Evolutionary conservation across 805 yeast species (phyloP).

Genomic region (Ascoidea tarda): DNA sequence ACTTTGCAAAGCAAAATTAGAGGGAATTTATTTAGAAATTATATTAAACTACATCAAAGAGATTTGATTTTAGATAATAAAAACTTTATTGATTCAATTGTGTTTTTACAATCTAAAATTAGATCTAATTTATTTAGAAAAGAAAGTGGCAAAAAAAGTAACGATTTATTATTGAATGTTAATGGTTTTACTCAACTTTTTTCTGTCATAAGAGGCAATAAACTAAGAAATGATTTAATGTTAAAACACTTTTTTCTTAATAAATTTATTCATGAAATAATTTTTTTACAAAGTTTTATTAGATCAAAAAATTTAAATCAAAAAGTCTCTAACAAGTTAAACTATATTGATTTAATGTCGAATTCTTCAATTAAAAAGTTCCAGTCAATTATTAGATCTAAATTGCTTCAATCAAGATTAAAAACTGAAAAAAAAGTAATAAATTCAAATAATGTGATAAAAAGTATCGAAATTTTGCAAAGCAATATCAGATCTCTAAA

Average conservation of each 20-base stretch:
- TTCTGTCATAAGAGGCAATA: conserved; percentile 20
- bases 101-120: conserved; percentile 21
- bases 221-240: conserved; percentile 6
- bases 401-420: not conserved
- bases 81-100: conserved; percentile 12
- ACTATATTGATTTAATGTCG: not conserved
- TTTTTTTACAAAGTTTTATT: not conserved
- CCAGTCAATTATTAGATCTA: conserved; percentile 3
- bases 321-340: not conserved
- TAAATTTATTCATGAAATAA: not conserved
- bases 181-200: conserved; percentile 23
- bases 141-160: conserved; percentile 11
- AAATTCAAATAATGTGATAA: not conserved
- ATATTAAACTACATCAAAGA: conserved; percentile 8
- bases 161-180: conserved; percentile 14
- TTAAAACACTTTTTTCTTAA: not conserved
- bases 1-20: conserved; percentile 30
- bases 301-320: not conserved
- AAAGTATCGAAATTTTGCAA: conserved; percentile 18
- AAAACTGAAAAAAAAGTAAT: no score
- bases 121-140: conserved; percentile 20
- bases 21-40: conserved; percentile 21
- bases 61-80: conserved; percentile 7
- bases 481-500: conserved; percentile 26
- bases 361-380: not conserved